Conservation (phyloP, 2,329 filamentous ascomycete species). For the Cryoendolithus antarcticus region DNA sequence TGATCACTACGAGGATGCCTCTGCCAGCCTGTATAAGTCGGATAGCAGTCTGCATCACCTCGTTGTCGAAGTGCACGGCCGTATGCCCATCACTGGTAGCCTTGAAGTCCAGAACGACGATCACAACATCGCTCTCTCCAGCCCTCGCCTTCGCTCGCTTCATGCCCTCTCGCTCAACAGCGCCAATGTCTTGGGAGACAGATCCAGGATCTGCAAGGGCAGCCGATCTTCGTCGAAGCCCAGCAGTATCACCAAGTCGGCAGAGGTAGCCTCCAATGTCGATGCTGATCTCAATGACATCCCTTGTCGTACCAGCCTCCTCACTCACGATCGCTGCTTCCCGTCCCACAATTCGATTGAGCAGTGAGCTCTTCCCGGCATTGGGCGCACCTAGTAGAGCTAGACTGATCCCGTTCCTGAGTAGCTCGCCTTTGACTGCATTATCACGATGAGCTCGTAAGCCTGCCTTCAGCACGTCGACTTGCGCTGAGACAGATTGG, state of each 20-base stretch:
- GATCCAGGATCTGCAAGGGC: neutral
- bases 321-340: constrained; percentile 91
- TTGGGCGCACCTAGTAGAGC: constrained; percentile 86
- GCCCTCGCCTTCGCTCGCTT: constrained; percentile 72
- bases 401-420: constrained; percentile 74
- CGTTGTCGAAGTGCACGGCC: constrained; percentile 34
- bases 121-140: constrained; percentile 68
- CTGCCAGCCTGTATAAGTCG: constrained; percentile 38
- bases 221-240: constrained; percentile 43
- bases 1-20: constrained; percentile 46
- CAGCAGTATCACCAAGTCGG: constrained; percentile 87
- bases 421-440: constrained; percentile 67
- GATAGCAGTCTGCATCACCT: constrained; percentile 43
- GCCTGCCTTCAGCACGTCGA: constrained; percentile 47
- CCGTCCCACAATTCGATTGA: constrained; percentile 79
- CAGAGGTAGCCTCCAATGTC: constrained; percentile 85
- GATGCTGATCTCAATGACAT: constrained; percentile 83
- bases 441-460: constrained; percentile 63
- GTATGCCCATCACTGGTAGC: constrained; percentile 19
- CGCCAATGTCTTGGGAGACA: constrained; percentile 41
- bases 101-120: constrained; percentile 70
- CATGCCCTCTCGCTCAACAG: constrained; percentile 82
- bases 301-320: constrained; percentile 85
- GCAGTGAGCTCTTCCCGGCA: constrained; percentile 83
- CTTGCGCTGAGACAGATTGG: constrained; percentile 52